These are phyloP conservation scores for Protomyces lactucae-debilis DNA, from an alignment of 1,139 yeast genomes.

Conservation along the genomic window DNA sequence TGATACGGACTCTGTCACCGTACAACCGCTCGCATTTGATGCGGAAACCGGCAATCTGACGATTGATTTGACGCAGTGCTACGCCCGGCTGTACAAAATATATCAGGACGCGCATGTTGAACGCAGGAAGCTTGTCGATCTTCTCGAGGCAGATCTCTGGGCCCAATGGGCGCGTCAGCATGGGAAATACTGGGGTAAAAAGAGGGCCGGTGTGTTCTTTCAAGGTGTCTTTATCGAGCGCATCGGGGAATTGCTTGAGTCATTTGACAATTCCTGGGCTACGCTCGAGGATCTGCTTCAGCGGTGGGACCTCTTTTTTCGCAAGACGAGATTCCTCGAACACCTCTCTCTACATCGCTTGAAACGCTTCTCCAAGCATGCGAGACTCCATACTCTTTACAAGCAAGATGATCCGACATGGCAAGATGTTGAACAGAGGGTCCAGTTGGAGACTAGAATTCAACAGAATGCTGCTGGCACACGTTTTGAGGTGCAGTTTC, in stretches of 20 bases:
- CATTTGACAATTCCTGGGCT: not conserved
- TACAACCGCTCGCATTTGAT: not conserved
- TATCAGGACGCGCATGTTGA: not conserved
- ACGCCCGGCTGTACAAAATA: not conserved
- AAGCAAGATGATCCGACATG: not conserved
- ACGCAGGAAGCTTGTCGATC: not conserved
- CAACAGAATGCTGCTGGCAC: not conserved
- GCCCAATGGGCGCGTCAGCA: not conserved
- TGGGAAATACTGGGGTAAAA: not conserved
- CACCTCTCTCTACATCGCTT: not conserved
- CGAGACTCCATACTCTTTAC: not conserved
- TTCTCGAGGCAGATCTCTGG: constrained; percentile 5
- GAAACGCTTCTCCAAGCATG: not conserved
- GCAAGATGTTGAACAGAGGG: not conserved
- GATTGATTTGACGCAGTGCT: not conserved
- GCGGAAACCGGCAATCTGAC: not conserved
- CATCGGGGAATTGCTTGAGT: not conserved
- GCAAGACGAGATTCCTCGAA: not conserved
- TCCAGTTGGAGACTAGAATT: not conserved
- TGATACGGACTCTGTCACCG: not conserved
- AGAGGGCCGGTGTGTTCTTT: not conserved
- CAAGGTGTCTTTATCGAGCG: not conserved
- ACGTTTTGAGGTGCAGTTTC: not conserved
- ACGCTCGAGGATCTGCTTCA: not conserved
- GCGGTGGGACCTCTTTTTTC: not conserved